These are phyloP conservation scores for Theobroma grandiflorum DNA, from an alignment of 441 rosid genomes.

Conservation along the genomic window DNA sequence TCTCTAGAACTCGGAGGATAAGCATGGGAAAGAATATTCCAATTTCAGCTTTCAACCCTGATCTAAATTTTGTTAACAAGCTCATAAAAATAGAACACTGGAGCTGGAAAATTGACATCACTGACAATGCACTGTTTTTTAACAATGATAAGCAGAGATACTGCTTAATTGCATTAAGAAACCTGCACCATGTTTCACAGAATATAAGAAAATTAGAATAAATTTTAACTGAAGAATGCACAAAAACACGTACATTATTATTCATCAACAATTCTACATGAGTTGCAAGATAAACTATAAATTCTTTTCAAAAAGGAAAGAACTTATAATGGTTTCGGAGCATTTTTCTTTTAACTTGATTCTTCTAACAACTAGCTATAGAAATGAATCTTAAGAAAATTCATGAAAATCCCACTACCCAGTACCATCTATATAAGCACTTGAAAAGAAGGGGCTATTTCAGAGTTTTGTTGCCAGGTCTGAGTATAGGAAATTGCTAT, in stretches of 20 bases:
- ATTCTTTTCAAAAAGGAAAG: neutral
- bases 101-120: slow-evolving; percentile 97
- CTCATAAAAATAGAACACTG: slow-evolving; percentile 88
- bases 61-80: slow-evolving; percentile 80
- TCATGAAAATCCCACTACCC: slow-evolving; percentile 3
- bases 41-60: slow-evolving; percentile 88
- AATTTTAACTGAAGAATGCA: neutral
- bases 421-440: neutral
- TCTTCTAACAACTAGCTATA: slow-evolving; percentile 14
- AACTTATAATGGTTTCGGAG: neutral
- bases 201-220: slow-evolving; percentile 20
- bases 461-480: neutral
- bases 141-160: slow-evolving; percentile 90
- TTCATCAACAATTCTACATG: neutral
- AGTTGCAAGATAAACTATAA: slow-evolving; percentile 12
- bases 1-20: slow-evolving; percentile 94
- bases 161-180: slow-evolving; percentile 87
- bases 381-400: slow-evolving; percentile 2
- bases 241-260: neutral
- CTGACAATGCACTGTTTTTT: slow-evolving; percentile 95
- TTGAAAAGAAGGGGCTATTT: neutral
- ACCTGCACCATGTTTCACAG: slow-evolving; percentile 59
- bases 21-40: slow-evolving; percentile 99
- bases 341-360: neutral
- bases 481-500: neutral